Base-by-base conservation (phyloP, 805 yeast genomes). In the Candida railenensis region DNA sequence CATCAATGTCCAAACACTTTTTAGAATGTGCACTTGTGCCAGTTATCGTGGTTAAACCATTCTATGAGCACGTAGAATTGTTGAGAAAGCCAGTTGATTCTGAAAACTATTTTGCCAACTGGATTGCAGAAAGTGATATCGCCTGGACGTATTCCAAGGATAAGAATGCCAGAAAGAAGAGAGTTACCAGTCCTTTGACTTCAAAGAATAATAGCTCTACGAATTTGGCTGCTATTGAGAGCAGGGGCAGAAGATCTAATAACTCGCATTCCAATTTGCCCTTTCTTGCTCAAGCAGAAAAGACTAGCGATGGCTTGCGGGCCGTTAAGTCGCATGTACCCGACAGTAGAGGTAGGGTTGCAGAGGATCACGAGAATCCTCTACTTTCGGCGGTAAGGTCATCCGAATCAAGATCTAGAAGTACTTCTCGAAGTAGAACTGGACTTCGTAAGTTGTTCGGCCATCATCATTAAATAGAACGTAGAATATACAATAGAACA, bases 1-100 rank as follows among this genome's bases (percentile, higher is more conserved):
- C 70, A 2, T 64, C 74, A 4, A 54, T 69, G 32, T 66, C 74
- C 16, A 67, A 69, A 52, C 65, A 69, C 48, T 71, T 72, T 42
- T 55, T 72, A 37, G 71, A 71, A 54, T 71, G 65, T 53, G 75
- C 76, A 0, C 58, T 70, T 48, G 75, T 72, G 2, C 77, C 77
- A 8, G 76, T 71, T 25, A 70, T 72, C 37, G 58, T 71, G 12
- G 76, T 72, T 3, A 72, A 72, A 50, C 74, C 77, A 1, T 56
- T 57, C 22, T 69, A 70, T 50, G 56, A 61, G 37, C 61, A 63
- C 46, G 52, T 53, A n/a, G 71, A 65, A 45, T 50, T 46, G 30
- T 59, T 72, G 42, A 52, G 54, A 0, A 48, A 47, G 8, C 72
- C 73, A 3, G 56, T 72, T n/a, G 65, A 63, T 22, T 52, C 62